Evolutionary conservation across 805 yeast species (phyloP), one percentile per base, ranked within the genome.

Genomic region (Teunomyces kruisii): DNA sequence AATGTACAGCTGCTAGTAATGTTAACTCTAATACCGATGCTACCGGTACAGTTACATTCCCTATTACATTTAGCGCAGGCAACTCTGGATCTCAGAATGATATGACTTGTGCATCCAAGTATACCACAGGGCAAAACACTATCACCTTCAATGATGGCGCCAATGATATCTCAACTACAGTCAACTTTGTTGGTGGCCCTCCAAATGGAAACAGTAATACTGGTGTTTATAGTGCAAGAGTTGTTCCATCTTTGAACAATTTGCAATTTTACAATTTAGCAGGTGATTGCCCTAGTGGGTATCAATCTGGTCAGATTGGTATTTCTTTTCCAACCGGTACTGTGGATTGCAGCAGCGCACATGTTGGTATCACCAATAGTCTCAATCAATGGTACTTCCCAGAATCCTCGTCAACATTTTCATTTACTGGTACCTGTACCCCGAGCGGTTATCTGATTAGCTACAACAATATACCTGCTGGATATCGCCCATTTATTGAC

Each of bases 401-500:
- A 12, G 29, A 43, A 30, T 40, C 43, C 7, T 24, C 32, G 12
- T n/a, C 36, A 30, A 10, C 36, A 13, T 40, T 27, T 27, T 9
- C 33, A 26, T 43, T 15, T 22, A 48, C 58, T 4, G 46, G 45
- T 10, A 13, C 51, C 1, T 64, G 67, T 49, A 36, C 48, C 17
- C 4, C 45, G 2, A 22, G 10, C 8, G 37, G 32, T 13, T 42
- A n/a, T 19, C 10, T 32, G 1, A 26, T 46, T 8, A 42, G 17
- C 12, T 63, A 55, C 45, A 19, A 28, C 4, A 58, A 55, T 41
- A 32, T 64, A 22, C 67, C 68, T 6, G 63, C 65, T 2, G 69
- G 68, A 2, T 59, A 50, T 45, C 47, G 64, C 13, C 61, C 62
- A 6, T 61, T 51, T 30, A 13, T 39, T 19, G 24, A 40, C 16